phyloP scores from a whole-genome alignment of 2,329 filamentous ascomycete genomes.

The Juglanconis oblonga region DNA sequence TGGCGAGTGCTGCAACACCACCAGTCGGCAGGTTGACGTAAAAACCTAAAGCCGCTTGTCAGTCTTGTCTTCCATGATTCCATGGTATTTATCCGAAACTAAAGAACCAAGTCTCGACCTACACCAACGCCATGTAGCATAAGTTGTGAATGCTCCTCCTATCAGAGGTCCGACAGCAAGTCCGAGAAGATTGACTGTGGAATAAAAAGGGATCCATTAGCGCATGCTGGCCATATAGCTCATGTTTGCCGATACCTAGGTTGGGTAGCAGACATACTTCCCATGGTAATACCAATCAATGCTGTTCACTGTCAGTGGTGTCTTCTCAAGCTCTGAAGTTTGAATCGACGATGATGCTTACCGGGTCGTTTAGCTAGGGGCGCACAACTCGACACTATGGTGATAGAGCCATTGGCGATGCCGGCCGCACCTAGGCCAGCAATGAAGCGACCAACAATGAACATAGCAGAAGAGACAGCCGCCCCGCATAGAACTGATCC shows the following conservation, averaged over 20 bases:
- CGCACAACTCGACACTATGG: slow-evolving; percentile 42
- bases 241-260: too few relatives aligned
- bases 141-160: slow-evolving; percentile 30
- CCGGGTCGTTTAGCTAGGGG: slow-evolving; percentile 38
- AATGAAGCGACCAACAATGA: slow-evolving; percentile 54
- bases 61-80: too few relatives aligned
- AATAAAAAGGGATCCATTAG: too few relatives aligned
- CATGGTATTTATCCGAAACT: too few relatives aligned
- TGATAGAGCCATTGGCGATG: slow-evolving; percentile 49
- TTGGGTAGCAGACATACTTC: too few relatives aligned
- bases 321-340: too few relatives aligned
- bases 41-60: slow-evolving; percentile 26
- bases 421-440: slow-evolving; percentile 52
- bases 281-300: slow-evolving; percentile 21
- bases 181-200: slow-evolving; percentile 23
- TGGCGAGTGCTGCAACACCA: slow-evolving; percentile 23
- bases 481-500: slow-evolving; percentile 54
- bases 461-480: slow-evolving; percentile 44
- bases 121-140: slow-evolving; percentile 34
- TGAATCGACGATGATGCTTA: too few relatives aligned
- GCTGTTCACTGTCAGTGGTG: too few relatives aligned
- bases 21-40: slow-evolving; percentile 39
- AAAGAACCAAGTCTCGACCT: background rate
- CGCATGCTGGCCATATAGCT: too few relatives aligned
- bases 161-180: slow-evolving; percentile 26